Evolutionary conservation across 768 basidiomycete species (phyloP), one percentile per base, ranked within the genome.

Genomic region (Dendrothele bispora): DNA sequence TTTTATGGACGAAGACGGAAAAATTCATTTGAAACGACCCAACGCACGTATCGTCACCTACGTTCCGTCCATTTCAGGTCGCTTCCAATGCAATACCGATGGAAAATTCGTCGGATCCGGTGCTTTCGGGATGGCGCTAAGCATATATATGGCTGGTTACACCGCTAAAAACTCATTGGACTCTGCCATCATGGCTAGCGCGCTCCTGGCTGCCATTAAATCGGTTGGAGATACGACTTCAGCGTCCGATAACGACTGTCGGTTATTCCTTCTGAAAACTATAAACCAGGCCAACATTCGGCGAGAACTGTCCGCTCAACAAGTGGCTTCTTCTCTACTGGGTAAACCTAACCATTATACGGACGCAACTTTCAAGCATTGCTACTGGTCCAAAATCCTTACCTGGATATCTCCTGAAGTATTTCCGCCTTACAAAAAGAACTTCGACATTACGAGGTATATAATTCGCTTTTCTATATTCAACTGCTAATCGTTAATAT

Each of bases 351-450:
- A 42, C 24, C 40, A 42, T 18, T 17, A 21, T 42, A 42, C 40
- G 11, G 21, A 42, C 26, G 7, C 14, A 21, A 10, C 11, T 7
- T 42, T 42, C 18, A 18, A 15, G 20, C 8, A 7, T 10, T 42
- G 10, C 24, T 42, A 42, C 21, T 42, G 40, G 40, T 38, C 36
- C n/a, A 38, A 38, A 18, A 8, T 38, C n/a, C 17, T 38, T 7
- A 25, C n/a, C 11, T 25, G 27, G 40, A 7, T 42, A 10, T 28
- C 27, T 42, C 39, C 10, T n/a, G 22, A 14, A 5, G 34, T 70
- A 65, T 46, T 70, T 66, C 46, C 53, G 66, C n/a, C n/a, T n/a
- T n/a, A n/a, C n/a, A n/a, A n/a, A n/a, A n/a, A n/a, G n/a, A n/a
- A n/a, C n/a, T n/a, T n/a, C n/a, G n/a, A n/a, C n/a, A n/a, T n/a